A percentile compares a stretch with the other conserved stretches of the same genome.
These are phyloP conservation scores for Boletus sp. DNA, from an alignment of 768 basidiomycete species.

Conservation along the genomic window DNA sequence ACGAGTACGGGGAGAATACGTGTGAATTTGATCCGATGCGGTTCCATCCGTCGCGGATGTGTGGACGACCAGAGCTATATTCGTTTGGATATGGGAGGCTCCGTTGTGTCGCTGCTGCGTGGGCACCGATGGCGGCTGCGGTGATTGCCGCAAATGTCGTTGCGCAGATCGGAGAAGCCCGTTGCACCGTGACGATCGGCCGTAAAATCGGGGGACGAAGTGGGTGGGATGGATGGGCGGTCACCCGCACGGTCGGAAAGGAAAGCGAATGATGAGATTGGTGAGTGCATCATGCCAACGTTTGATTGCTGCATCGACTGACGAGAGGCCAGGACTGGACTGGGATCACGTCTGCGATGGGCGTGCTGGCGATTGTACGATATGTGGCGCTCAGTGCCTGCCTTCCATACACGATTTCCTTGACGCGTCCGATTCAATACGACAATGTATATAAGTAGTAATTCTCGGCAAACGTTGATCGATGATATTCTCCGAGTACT, in stretches of 20 bases:
- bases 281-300: no score
- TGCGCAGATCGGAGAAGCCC: conserved; percentile 27
- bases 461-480: neutral
- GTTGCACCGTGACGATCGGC: conserved; percentile 18
- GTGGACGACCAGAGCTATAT: conserved; percentile 25
- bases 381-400: neutral
- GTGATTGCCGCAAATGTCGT: conserved; percentile 46
- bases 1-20: conserved; percentile 33
- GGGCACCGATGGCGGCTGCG: conserved; percentile 59
- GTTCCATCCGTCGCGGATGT: conserved; percentile 30
- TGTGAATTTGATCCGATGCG: conserved; percentile 45
- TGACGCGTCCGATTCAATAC: neutral
- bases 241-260: conserved; percentile 23
- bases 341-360: no score
- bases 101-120: conserved; percentile 43
- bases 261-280: neutral
- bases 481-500: neutral
- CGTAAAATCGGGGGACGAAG: conserved; percentile 39
- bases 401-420: neutral
- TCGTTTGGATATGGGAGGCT: conserved; percentile 47
- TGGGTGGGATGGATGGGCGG: conserved; percentile 46
- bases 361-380: conserved; percentile 3
- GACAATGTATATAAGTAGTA: neutral
- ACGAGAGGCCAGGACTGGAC: no score
- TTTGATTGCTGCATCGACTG: no score